These are phyloP conservation scores for Fusarium papillatum DNA, from an alignment of 2,329 filamentous ascomycete species.

Conservation along the genomic window DNA sequence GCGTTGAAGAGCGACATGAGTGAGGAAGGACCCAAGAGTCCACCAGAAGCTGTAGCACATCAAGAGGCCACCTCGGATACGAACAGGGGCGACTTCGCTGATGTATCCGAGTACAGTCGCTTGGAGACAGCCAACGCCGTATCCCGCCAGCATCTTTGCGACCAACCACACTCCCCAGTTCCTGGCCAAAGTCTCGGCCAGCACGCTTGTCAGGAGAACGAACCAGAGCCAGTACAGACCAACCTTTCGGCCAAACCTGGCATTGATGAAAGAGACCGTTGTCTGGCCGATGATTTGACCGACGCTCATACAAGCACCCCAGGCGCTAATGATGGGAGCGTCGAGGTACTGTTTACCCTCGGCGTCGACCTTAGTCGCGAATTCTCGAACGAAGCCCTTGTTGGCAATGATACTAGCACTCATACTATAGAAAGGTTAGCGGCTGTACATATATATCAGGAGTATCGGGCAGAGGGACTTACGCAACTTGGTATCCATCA, in stretches of 20 bases:
- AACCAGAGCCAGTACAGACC: background rate
- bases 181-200: background rate
- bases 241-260: slow-evolving; percentile 24
- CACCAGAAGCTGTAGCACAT: slow-evolving; percentile 60
- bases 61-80: slow-evolving; percentile 53
- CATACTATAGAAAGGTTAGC: background rate
- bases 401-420: background rate
- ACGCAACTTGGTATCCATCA: slow-evolving; percentile 2
- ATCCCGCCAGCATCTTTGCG: background rate
- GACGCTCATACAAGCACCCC: slow-evolving; percentile 54
- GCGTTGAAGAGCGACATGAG: slow-evolving; percentile 55
- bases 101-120: background rate
- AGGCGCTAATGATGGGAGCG: slow-evolving; percentile 51
- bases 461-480: background rate
- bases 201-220: background rate
- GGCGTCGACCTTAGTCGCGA: background rate
- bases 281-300: slow-evolving; percentile 56
- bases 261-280: slow-evolving; percentile 42
- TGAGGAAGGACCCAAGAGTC: slow-evolving; percentile 56
- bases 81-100: slow-evolving; percentile 50
- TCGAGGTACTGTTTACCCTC: slow-evolving; percentile 41
- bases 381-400: background rate
- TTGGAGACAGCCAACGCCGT: background rate
- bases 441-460: too few relatives aligned
- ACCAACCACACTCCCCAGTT: background rate